phyloP scores from a whole-genome alignment of 2,329 filamentous ascomycete genomes.

The Colletotrichum destructivum region DNA sequence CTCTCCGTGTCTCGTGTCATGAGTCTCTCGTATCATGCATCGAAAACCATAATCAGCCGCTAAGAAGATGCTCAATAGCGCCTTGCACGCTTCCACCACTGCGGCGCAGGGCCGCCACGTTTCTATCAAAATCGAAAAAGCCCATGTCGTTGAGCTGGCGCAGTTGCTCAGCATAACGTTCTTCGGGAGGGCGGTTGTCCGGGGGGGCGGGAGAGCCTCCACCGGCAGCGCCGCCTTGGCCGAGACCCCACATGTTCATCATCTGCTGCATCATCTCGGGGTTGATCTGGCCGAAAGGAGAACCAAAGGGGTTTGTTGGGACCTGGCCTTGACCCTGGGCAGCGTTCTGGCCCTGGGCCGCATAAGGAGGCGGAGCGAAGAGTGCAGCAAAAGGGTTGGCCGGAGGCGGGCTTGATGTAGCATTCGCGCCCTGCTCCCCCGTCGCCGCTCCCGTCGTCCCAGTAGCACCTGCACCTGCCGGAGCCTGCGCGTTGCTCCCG shows the following conservation, averaged over 20 bases:
- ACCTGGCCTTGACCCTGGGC: constrained; percentile 47
- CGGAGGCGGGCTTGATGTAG: constrained; percentile 54
- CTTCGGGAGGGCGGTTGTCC: constrained; percentile 93
- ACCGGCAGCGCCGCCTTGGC: constrained; percentile 53
- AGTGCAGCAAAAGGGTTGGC: constrained; percentile 79
- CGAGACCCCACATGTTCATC: constrained; percentile 64
- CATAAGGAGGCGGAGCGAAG: constrained; percentile 60
- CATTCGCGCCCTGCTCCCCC: constrained; percentile 46
- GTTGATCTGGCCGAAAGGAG: constrained; percentile 59
- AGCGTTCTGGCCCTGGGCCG: constrained; percentile 54
- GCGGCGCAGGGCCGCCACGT: constrained; percentile 88
- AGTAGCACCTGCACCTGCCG: constrained; percentile 42
- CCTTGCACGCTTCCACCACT: constrained; percentile 96
- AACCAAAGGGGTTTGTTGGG: constrained; percentile 58
- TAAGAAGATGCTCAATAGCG: constrained; percentile 82
- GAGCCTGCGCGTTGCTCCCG: constrained; percentile 39
- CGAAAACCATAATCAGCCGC: constrained; percentile 42
- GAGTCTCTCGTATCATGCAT: constrained; percentile 1
- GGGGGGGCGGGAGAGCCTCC: constrained; percentile 67
- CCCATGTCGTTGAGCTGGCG: constrained; percentile 98
- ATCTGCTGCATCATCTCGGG: constrained; percentile 71
- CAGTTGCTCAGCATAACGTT: constrained; percentile 91
- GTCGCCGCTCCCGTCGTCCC: constrained; percentile 42
- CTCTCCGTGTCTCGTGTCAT: not conserved
- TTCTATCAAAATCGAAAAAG: constrained; percentile 96